Evolutionary conservation across 176 grass and related monocot genomes (phyloP).

Genomic region (Musa acuminata): DNA sequence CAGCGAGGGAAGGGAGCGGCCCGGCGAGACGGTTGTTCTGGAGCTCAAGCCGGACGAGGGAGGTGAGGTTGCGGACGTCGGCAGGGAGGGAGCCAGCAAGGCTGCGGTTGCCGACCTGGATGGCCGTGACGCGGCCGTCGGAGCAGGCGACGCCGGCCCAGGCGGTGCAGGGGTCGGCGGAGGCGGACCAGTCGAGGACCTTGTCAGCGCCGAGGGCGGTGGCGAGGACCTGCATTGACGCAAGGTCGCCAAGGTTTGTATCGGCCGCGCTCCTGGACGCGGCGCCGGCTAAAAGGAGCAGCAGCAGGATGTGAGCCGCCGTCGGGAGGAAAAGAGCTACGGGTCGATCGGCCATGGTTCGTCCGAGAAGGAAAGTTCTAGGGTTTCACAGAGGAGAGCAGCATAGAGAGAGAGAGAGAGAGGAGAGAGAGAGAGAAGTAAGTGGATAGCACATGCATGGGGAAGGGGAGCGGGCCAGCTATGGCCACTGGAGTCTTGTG

Average conservation of each 20-base stretch:
- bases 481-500: neutral
- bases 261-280: neutral
- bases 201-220: constrained; percentile 1
- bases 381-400: neutral
- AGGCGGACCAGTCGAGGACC: constrained; percentile 19
- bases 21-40: constrained; percentile 6
- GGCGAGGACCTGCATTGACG: constrained; percentile 29
- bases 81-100: constrained; percentile 5
- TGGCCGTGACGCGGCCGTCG: constrained; percentile 9
- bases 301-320: neutral
- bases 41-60: constrained; percentile 18
- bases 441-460: neutral
- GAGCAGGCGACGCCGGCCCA: constrained; percentile 26
- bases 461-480: neutral
- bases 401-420: neutral
- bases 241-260: constrained; percentile 15
- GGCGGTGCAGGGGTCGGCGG: constrained; percentile 26
- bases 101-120: constrained; percentile 10
- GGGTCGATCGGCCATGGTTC: neutral
- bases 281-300: neutral
- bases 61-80: constrained; percentile 13
- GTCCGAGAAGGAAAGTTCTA: neutral
- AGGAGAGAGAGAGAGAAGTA: too few species aligned
- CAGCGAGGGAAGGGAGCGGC: constrained; percentile 9
- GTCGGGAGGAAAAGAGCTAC: neutral